Evolutionary conservation across 2,329 filamentous ascomycete species (phyloP), one percentile per base, ranked within the genome.

Genomic region (Proliferodiscus dingleyae): DNA sequence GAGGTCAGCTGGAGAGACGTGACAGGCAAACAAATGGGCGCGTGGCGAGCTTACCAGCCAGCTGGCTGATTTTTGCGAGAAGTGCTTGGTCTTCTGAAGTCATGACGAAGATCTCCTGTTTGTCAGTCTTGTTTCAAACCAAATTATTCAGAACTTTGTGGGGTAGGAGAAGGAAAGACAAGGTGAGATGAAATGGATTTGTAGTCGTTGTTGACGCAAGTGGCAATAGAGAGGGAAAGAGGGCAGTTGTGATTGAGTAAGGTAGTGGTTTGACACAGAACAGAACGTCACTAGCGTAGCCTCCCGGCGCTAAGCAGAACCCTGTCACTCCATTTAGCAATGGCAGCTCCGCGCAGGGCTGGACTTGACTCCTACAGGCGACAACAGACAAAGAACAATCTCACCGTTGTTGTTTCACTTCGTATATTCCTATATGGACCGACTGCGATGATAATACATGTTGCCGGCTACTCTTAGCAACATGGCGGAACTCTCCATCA

Each of bases 1-100:
- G 15, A 21, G 34, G 52, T 39, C 34, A 44, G 40, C 34, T 45
- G 43, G 37, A 61, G 66, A 36, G 63, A 74, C 74, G 71, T 46
- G 76, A 71, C 42, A 62, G 33, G 34, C 34, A 37, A 37, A 37
- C 34, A 16, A 19, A 23, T 70, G 69, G 57, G 71, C 66, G 61
- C 16, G 51, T 47, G 46, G 48, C 47, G 44, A 37, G 63, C 67
- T 64, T 64, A 78, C 76, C 75, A 66, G 74, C 72, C 59, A 80
- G 68, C 57, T 73, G 73, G 61, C 74, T 70, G 60, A 80, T 80
- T 59, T 71, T 74, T 47, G 71, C 70, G 46, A 78, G 65, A 39
- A 80, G 67, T 50, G 76, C 73, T 57, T 76, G 69, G 46, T 78
- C 72, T 61, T 79, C 75, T 38, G 73, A 72, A 64, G 76, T 73